Conservation (phyloP, 2,329 filamentous ascomycete genomes). For the Talaromyces amestolkiae region DNA sequence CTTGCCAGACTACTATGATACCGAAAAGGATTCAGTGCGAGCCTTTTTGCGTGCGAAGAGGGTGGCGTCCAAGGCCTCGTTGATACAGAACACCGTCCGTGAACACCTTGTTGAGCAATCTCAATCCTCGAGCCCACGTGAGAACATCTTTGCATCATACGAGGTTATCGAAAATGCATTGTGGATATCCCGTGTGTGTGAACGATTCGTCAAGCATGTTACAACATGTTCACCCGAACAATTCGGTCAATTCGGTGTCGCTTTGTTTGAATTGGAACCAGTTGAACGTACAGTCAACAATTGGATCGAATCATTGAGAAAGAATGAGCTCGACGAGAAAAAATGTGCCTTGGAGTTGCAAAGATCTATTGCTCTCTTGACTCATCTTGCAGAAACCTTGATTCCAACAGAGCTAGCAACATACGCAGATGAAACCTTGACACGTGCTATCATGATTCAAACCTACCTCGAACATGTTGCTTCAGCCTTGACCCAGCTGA, state of each 20-base stretch:
- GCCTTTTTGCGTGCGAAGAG: slow-evolving; percentile 85
- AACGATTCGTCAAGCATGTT: slow-evolving; percentile 78
- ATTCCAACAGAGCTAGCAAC: slow-evolving; percentile 67
- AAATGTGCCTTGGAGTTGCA: slow-evolving; percentile 79
- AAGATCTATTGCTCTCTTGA: slow-evolving; percentile 78
- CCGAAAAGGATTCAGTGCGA: slow-evolving; percentile 80
- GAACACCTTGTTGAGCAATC: slow-evolving; percentile 70
- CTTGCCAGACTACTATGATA: slow-evolving; percentile 77
- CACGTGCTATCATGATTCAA: slow-evolving; percentile 73
- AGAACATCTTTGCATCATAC: slow-evolving; percentile 75
- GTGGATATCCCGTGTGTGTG: slow-evolving; percentile 79
- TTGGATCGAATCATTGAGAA: slow-evolving; percentile 80
- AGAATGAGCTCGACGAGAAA: slow-evolving; percentile 80
- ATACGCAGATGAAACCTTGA: slow-evolving; percentile 76
- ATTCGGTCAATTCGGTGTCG: slow-evolving; percentile 75
- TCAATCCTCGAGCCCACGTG: slow-evolving; percentile 63
- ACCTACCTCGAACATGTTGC: slow-evolving; percentile 78
- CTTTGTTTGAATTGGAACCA: slow-evolving; percentile 82
- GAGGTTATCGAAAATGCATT: slow-evolving; percentile 82
- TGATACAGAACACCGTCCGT: slow-evolving; percentile 74
- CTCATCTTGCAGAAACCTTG: slow-evolving; percentile 80
- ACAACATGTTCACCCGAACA: slow-evolving; percentile 72
- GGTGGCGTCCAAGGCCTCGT: slow-evolving; percentile 79
- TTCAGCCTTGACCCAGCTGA: slow-evolving; percentile 62
- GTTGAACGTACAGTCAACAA: slow-evolving; percentile 85